Base-by-base conservation (phyloP, 1,139 yeast species). In the Taphrina betulina region DNA sequence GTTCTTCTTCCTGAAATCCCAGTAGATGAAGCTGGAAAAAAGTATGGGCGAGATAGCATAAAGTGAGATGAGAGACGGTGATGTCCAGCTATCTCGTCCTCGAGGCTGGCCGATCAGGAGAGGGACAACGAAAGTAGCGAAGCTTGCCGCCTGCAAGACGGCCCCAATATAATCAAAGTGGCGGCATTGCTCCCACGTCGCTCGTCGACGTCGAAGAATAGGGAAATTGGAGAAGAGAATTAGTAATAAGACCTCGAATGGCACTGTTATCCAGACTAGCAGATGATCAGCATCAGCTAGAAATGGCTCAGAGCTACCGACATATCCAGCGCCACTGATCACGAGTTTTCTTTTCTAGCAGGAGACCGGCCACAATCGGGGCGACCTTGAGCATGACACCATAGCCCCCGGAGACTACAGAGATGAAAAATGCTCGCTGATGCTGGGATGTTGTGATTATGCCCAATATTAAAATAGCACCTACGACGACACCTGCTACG, bases 331-430 rank as follows among this genome's bases (percentile, higher is more conserved):
- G 45, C 54, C 54, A 50, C 23, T 35, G 40, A 14, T 50, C 40
- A 12, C 28, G 26, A n/a, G 24, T 17, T 16, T 38, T 33, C 4
- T 38, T 38, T 23, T 34, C 41, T 4, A 50, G 54, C 23, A 50
- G 16, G 12, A 41, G 22, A n/a, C 54, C 54, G 22, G 54, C 26
- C 4, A 50, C 12, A 17, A 50, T 10, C 2, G 54, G 54, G 12
- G 54, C 44, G 5, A 50, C 34, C 36, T 50, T 50, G 41, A 50
- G 43, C 54, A 50, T 50, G 28, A 50, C 17, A 10, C 46, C 54
- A 31, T 50, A 50, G 26, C 46, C 40, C 7, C 37, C 54, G 5
- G 34, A 34, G 40, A 50, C 43, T 24, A 50, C 19, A 24, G 46
- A 34, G 22, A 50, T 19, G 20, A 34, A 40, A 10, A 50, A 16